phyloP scores from a whole-genome alignment of 2,329 filamentous ascomycete genomes.

The Aspergillus unguis region DNA sequence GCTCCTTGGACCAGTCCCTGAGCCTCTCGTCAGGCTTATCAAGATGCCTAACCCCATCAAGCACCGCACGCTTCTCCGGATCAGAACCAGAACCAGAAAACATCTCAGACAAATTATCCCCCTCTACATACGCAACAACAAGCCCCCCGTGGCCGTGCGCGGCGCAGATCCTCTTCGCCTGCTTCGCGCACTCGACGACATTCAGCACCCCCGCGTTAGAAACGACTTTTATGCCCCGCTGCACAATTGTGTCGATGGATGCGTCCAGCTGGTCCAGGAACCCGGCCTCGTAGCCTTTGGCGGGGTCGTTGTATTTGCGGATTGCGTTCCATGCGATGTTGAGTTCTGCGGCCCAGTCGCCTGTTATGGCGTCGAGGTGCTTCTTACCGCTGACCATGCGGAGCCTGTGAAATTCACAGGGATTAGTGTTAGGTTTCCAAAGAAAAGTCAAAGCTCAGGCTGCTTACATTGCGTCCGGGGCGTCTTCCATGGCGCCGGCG shows the following conservation, averaged over 20 bases:
- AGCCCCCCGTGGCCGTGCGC: neutral
- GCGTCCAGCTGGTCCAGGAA: neutral
- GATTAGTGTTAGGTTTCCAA: too few relatives aligned
- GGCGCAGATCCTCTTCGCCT: neutral
- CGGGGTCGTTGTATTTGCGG: neutral
- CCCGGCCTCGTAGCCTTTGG: neutral
- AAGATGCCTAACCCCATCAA: neutral
- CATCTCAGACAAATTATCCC: neutral
- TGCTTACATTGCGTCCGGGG: neutral
- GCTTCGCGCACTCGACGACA: neutral
- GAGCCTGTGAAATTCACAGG: too few relatives aligned
- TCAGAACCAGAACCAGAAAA: too few relatives aligned
- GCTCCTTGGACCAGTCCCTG: neutral
- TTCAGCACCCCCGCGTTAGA: neutral
- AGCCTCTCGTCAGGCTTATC: neutral
- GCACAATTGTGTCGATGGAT: neutral
- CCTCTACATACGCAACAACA: neutral
- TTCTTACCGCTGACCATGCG: neutral
- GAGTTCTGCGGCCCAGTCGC: neutral
- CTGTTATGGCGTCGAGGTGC: neutral
- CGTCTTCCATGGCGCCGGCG: neutral
- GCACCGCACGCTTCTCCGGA: neutral
- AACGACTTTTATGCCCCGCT: neutral
- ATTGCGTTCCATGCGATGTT: neutral
- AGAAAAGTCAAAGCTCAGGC: too few relatives aligned